Conservation (phyloP, 805 yeast genomes). For the Limtongozyma cylindracea region DNA sequence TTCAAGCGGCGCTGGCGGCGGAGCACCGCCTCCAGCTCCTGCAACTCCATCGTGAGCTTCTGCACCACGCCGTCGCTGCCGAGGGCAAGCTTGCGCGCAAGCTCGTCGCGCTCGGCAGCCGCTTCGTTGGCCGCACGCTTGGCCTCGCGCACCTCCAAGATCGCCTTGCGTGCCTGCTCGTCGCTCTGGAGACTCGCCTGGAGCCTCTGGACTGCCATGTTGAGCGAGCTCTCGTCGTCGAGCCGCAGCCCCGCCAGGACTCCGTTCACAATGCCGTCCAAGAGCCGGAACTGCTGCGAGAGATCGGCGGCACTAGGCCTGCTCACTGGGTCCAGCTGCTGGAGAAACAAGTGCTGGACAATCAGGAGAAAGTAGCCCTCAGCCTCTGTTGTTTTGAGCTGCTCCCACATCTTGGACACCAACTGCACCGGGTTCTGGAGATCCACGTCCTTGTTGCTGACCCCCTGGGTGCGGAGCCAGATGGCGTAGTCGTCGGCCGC, state of each 20-base stretch:
- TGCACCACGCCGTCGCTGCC: constrained; percentile 60
- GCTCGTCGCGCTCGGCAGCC: constrained; percentile 17
- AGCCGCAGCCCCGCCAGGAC: too few species aligned
- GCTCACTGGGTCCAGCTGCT: too few species aligned
- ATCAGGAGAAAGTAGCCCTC: constrained; percentile 34
- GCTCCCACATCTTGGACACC: constrained; percentile 28
- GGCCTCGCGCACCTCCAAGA: constrained; percentile 5
- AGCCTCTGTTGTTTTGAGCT: constrained; percentile 29
- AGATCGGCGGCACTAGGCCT: too few species aligned
- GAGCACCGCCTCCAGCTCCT: constrained; percentile 35
- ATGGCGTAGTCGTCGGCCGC: constrained; percentile 28
- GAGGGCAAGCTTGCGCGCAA: constrained; percentile 37
- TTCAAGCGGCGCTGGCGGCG: constrained; percentile 33
- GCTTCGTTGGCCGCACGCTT: constrained; percentile 7
- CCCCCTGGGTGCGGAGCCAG: constrained; percentile 11
- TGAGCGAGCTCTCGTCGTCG: too few species aligned
- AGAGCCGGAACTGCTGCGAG: too few species aligned
- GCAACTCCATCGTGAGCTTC: constrained; percentile 29
- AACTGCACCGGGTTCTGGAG: constrained; percentile 53
- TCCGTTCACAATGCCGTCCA: too few species aligned
- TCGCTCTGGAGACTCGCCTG: constrained; percentile 59
- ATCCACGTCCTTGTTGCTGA: constrained; percentile 17
- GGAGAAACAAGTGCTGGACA: constrained; percentile 5
- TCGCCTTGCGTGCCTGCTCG: constrained; percentile 58
- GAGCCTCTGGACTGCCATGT: too few species aligned